Evolutionary conservation across 1,284 basidiomycete species (phyloP).

Genomic region (Ganoderma sinense): DNA sequence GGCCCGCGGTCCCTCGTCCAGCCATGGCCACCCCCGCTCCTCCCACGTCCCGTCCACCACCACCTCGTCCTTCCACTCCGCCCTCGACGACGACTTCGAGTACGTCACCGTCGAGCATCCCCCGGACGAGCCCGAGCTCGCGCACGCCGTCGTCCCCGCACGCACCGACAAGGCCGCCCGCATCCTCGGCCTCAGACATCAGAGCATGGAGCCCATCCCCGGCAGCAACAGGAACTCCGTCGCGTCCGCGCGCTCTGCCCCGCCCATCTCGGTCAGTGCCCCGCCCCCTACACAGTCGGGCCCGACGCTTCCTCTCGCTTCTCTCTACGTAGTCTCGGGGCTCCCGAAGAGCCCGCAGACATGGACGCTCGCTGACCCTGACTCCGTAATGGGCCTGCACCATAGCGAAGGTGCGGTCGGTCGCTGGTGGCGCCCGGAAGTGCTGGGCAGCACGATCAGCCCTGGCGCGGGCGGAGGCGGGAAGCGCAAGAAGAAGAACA

Average conservation of each 20-base stretch:
- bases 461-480: slow-evolving; percentile 74
- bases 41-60: slow-evolving; percentile 28
- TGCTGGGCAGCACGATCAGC: slow-evolving; percentile 88
- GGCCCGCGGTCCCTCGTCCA: slow-evolving; percentile 22
- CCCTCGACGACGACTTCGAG: slow-evolving; percentile 64
- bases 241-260: slow-evolving; percentile 77
- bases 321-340: slow-evolving; percentile 85
- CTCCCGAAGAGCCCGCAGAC: slow-evolving; percentile 86
- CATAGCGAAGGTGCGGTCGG: slow-evolving; percentile 90
- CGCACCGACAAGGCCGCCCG: slow-evolving; percentile 66
- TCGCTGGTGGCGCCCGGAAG: slow-evolving; percentile 95
- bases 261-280: slow-evolving; percentile 52
- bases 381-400: slow-evolving; percentile 84
- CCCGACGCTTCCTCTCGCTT: slow-evolving; percentile 79
- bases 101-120: slow-evolving; percentile 62
- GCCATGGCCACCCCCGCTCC: slow-evolving; percentile 18
- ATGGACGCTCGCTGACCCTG: slow-evolving; percentile 95
- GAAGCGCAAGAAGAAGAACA: slow-evolving; percentile 71
- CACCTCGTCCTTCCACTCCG: slow-evolving; percentile 43
- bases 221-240: slow-evolving; percentile 76
- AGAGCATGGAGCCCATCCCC: slow-evolving; percentile 84
- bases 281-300: slow-evolving; percentile 53
- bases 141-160: slow-evolving; percentile 28
- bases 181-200: slow-evolving; percentile 76
- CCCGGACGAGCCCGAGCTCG: slow-evolving; percentile 33